Evolutionary conservation across 495 filamentous ascomycete species (phyloP), one percentile per base, ranked within the genome.

Genomic region (Tuber brumale): DNA sequence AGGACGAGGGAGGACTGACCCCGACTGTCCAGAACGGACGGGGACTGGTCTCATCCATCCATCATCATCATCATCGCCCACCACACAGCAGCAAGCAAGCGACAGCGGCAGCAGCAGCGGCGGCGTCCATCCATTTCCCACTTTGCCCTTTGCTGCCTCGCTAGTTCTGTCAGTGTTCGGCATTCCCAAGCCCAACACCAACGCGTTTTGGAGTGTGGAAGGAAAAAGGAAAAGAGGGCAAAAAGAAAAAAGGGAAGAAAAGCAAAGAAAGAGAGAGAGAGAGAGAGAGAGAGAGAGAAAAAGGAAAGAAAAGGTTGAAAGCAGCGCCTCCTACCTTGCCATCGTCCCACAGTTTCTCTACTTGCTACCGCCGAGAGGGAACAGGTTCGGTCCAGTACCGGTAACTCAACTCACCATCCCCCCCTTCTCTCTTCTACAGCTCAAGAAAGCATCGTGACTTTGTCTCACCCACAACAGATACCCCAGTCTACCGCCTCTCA

Each of bases 181-280:
- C 57, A 66, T 66, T 66, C 57, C 57, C 57, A 66, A 66, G 57
- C 57, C 57, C 57, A 66, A 66, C 57, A 66, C 27, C 57, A 66
- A 66, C 57, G 57, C 27, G 27, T 66, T 35, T 66, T 66, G 27
- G 57, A 18, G 57, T 66, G 57, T 66, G 57, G 57, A 66, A 66
- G 57, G 14, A 66, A 66, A 66, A 66, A 66, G 31, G 31, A 35
- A 35, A 66, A 31, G 35, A 66, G 6, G n/a, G 16, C 3, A 5
- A 31, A 35, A 66, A 57, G 21, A 14, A 12, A 14, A n/a, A 23
- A 23, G 8, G 21, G 19, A 51, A 10, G 8, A 51, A 51, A 51
- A n/a, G 21, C 21, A 51, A 31, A 6, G 21, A 31, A 61, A 61
- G 4, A 14, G 23, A 66, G 12, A 31, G n/a, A 61, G 51, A 14